Evolutionary conservation across 169 alveolate genomes (phyloP).

Genomic region (Eimeria acervulina): DNA sequence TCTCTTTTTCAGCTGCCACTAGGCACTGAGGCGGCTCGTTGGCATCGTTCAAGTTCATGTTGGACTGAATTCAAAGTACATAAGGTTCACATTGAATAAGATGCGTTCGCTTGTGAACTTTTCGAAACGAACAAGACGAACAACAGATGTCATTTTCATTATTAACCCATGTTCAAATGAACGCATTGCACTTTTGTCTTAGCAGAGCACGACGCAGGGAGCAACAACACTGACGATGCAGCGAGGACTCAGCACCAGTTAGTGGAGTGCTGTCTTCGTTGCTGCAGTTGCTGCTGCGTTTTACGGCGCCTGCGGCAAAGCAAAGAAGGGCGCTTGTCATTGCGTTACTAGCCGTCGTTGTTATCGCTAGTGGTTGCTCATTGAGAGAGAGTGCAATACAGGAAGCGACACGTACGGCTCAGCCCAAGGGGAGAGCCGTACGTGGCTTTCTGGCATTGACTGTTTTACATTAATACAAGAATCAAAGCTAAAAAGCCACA

Average conservation of each 20-base stretch:
- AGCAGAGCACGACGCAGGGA: not conserved
- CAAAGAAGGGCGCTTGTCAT: not conserved
- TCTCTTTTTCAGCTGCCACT: slow-evolving; percentile 11
- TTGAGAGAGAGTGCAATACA: not conserved
- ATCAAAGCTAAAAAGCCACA: not conserved
- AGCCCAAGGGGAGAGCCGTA: no score
- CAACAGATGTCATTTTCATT: not conserved
- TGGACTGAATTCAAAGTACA: not conserved
- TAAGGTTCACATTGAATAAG: not conserved
- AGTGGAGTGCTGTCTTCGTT: not conserved
- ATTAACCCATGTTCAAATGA: not conserved
- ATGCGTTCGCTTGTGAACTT: not conserved
- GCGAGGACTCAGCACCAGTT: not conserved
- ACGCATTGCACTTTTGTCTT: not conserved
- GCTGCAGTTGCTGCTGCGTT: not conserved
- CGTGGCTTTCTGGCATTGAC: no score
- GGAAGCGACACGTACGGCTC: not conserved
- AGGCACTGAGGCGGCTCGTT: slow-evolving; percentile 1
- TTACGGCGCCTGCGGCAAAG: not conserved
- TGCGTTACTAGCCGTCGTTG: not conserved
- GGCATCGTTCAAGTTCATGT: not conserved
- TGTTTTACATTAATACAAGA: not conserved
- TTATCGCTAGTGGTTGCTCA: not conserved
- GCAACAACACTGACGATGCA: no score
- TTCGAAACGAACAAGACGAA: not conserved